Evolutionary conservation across 371 early-diverging fungal species (phyloP), one percentile per base, ranked within the genome.

Genomic region (Dinochytrium kinnereticum): DNA sequence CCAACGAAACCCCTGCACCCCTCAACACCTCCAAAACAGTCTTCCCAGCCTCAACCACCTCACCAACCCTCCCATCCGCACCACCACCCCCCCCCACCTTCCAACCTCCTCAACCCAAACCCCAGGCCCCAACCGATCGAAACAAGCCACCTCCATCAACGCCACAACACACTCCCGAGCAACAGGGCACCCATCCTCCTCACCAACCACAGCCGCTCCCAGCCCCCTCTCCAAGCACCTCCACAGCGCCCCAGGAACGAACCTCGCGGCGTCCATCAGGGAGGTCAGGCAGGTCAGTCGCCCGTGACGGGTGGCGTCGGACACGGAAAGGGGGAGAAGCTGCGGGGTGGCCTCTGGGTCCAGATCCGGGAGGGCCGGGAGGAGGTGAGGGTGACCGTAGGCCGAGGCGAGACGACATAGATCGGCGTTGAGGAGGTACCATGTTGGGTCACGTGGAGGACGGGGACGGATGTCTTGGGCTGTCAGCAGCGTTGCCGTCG

Each of bases 251-350:
- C 69, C 69, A 26, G 69, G 69, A 50, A 37, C 15, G n/a, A 49
- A 33, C n/a, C 69, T 44, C 53, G 69, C 69, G n/a, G 37, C 13
- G 34, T 69, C 69, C 2, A 69, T 28, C 17, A 69, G 38, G 13
- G 69, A 33, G 24, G 49, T 26, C 5, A 69, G 37, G 53, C 69
- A 49, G 19, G 17, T 28, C 30, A 30, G 34, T 5, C 49, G 51
- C 17, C 53, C 7, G 53, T 69, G 69, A 13, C 69, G 51, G 10
- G 69, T 69, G 50, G 69, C 69, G 53, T 69, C 69, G 5, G 51
- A 37, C 53, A 30, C 30, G 10, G 69, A 51, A 3, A 69, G 55
- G 37, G 69, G 24, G 31, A 69, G 53, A n/a, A 53, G 10, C 28
- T 49, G 50, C 17, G 53, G 7, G 13, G 69, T 26, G 5, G 55